Evolutionary conservation across 1,284 basidiomycete species (phyloP), one percentile per base, ranked within the genome.

Genomic region (Malassezia globosa): DNA sequence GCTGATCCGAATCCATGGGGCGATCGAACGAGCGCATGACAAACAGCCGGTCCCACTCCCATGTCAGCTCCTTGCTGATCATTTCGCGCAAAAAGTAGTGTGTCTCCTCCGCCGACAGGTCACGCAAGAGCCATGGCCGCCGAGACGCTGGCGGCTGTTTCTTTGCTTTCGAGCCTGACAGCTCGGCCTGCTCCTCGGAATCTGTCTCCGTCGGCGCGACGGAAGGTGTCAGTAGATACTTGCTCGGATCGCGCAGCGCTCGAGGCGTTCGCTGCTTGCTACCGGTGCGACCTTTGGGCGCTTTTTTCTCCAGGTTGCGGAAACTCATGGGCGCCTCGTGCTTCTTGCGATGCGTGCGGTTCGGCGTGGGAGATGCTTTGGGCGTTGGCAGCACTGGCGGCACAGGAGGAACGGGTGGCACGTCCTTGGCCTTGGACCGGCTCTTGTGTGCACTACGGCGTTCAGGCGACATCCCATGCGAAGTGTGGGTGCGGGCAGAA

Each of bases 11-110:
- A 11, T 41, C 49, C 25, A 46, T 43, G 0, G 63, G 62, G 53
- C 56, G 54, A 22, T 64, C 64, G 35, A 64, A 54, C 45, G 53
- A 56, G 16, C 51, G 56, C 11, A 68, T 46, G 21, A 64, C 38
- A 51, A 58, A 68, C 8, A 61, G 51, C 6, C 64, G 59, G 41
- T 66, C 66, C 19, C 64, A 48, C 51, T 68, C 66, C 62, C 62
- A 66, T 5, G 43, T 37, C 19, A 68, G 57, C 40, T 68, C 61
- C 31, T 60, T 53, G 36, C 37, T 19, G 0, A 64, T 54, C 8
- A 68, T 47, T 25, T 61, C 59, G 23, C 62, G 60, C 37, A 69
- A 35, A 43, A 69, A 59, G 53, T 64, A 68, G 54, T 66, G 60
- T 6, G 53, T 55, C 47, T 64, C 57, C 52, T 66, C 57, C 2